phyloP scores from a whole-genome alignment of 768 basidiomycete species.

The Auricularia sp. region DNA sequence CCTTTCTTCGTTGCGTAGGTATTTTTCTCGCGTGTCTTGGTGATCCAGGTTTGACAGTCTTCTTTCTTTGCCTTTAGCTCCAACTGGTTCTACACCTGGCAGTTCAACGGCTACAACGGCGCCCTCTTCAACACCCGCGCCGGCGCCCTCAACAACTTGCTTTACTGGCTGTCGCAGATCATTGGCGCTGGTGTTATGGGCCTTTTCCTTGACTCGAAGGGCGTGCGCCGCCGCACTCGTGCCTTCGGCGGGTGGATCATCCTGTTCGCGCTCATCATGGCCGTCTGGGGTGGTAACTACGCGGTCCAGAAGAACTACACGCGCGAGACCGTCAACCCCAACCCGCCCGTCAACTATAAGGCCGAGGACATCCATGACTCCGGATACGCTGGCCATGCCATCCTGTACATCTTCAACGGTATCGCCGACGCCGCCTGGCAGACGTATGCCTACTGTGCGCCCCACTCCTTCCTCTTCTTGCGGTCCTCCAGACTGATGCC shows the following conservation, averaged over 20 bases:
- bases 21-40: no score
- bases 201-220: conserved; percentile 49
- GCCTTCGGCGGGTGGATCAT: conserved; percentile 62
- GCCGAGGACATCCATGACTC: conserved; percentile 53
- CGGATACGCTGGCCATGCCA: conserved; percentile 44
- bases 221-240: conserved; percentile 50
- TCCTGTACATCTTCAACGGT: conserved; percentile 64
- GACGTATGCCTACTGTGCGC: conserved; percentile 57
- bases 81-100: conserved; percentile 64
- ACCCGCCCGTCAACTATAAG: conserved; percentile 16
- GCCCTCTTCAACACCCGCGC: conserved; percentile 72
- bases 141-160: conserved; percentile 63
- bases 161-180: conserved; percentile 77
- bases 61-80: neutral
- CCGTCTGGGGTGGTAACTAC: conserved; percentile 67
- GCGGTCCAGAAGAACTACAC: conserved; percentile 40
- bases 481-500: no score
- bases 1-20: conserved; percentile 58
- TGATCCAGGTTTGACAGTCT: neutral
- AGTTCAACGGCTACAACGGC: conserved; percentile 71
- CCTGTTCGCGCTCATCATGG: conserved; percentile 53
- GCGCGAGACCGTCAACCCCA: conserved; percentile 25
- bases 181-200: conserved; percentile 66
- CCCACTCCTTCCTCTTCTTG: neutral
- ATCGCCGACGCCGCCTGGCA: conserved; percentile 81